Base-by-base conservation (phyloP, 164 flowering plant genomes). In the Piper betle region DNA sequence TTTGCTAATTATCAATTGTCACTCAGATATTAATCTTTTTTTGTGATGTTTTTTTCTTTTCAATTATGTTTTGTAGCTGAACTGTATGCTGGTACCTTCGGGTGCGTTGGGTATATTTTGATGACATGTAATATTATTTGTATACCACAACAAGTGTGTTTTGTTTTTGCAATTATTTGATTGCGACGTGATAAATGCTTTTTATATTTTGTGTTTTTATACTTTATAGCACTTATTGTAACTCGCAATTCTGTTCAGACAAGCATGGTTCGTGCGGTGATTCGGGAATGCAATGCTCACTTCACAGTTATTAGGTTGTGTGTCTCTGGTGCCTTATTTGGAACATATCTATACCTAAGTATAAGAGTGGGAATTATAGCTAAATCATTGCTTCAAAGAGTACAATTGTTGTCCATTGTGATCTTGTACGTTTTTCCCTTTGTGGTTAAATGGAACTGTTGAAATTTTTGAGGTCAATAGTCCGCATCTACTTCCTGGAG, bases 261-360 rank as follows among this genome's bases (percentile, higher is more conserved):
- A 62, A 90, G 97, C 83, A 81, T 93, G 82, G 96, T 93, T 7
- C 91, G 92, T 25, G 99, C 97, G 37, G 82, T 94, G 76, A 96
- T 85, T 71, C 84, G 73, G 37, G 97, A 94, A 73, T 86, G 86
- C 62, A 81, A 69, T 66, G 97, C 97, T 0, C 84, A 88, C 76
- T 78, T 94, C 72, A 87, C 65, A n/a, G 68, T 79, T 37, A 75
- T 91, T 54, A 88, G 93, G 99, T 93, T 72, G 37, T 50, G 37
- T 52, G 19, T 11, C 16, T n/a, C 39, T 54, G 5, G 11, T 8
- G 50, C 3, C 33, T 25, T 25, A 25, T 25, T 25, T 25, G 33
- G 2, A 25, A 25, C 33, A 57, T 37, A 8, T 33, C 15, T 10
- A 6, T 3, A 9, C 50, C 39, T 13, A 60, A 56, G n/a, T 52